These are phyloP conservation scores for Rosellinia necatrix DNA, from an alignment of 2,329 filamentous ascomycete species.

Conservation along the genomic window DNA sequence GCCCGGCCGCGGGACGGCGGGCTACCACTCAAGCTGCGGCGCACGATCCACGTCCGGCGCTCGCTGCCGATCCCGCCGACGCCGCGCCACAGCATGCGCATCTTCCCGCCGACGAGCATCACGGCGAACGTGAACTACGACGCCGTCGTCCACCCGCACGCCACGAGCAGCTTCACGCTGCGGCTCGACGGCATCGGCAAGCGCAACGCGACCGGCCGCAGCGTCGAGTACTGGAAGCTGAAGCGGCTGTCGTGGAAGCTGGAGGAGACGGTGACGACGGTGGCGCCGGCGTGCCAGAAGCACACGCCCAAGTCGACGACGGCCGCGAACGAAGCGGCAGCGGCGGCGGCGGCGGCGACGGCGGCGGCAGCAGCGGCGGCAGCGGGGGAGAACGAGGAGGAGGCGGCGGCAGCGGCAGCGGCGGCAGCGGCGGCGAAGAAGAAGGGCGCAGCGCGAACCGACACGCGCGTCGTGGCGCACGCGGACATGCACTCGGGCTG, in stretches of 20 bases:
- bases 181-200: slow-evolving; percentile 85
- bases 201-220: slow-evolving; percentile 69
- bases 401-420: too few species aligned
- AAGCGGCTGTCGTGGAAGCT: slow-evolving; percentile 93
- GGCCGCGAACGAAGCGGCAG: slow-evolving; percentile 34
- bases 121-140: slow-evolving; percentile 83
- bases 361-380: slow-evolving; percentile 82
- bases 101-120: slow-evolving; percentile 96
- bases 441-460: slow-evolving; percentile 75
- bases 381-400: slow-evolving; percentile 40
- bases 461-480: slow-evolving; percentile 76
- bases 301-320: slow-evolving; percentile 61
- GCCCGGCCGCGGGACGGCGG: slow-evolving; percentile 66
- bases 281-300: slow-evolving; percentile 78
- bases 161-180: slow-evolving; percentile 78
- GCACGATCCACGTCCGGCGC: slow-evolving; percentile 75
- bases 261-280: slow-evolving; percentile 80
- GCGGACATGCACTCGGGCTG: slow-evolving; percentile 85
- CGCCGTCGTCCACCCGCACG: slow-evolving; percentile 83
- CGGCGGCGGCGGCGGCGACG: slow-evolving; percentile 81
- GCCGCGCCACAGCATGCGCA: slow-evolving; percentile 87
- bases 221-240: slow-evolving; percentile 80
- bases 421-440: slow-evolving; percentile 36
- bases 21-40: slow-evolving; percentile 64
- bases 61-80: slow-evolving; percentile 74